Base-by-base conservation (phyloP, 2,329 filamentous ascomycete species). In the Paecilomyces dactylethromorphus region DNA sequence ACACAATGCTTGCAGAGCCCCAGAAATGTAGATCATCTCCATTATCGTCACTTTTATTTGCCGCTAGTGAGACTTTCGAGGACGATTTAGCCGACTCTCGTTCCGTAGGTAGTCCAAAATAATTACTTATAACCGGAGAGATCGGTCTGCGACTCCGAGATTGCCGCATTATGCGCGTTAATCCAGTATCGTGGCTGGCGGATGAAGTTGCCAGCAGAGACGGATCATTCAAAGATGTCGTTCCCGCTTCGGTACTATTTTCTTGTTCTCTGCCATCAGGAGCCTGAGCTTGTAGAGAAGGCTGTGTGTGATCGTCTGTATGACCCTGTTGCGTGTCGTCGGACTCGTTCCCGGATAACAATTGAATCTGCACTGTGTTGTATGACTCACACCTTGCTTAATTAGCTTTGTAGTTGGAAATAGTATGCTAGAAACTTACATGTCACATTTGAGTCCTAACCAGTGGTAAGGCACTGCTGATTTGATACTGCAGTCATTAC, bases 401-500 rank as follows among this genome's bases (percentile, higher is more conserved):
- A 55, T 66, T 54, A 68, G 63, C 54, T 52, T 26, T 39, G 53
- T 55, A 10, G 35, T 6, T 29, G 26, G 4, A 24, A 22, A 55
- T 7, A 26, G 31, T 15, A 12, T 31, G 10, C 8, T 32, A 11
- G 11, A 52, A 49, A 68, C 75, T 66, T 68, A 87, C 66, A 82
- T 74, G 54, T 79, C 87, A 71, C 94, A 99, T 74, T 96, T 96
- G 53, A 96, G 80, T 0, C 94, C 94, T 3, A 97, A 80, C 91
- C 94, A 99, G 75, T 99, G 94, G 71, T 95, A 99, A 31, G 84
- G 83, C 22, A 94, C 91, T 22, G 89, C 89, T 61, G 89, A 92
- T 71, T 92, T 92, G 12, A 90, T 89, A 53, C 87, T 90, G 75
- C 94, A 99, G 76, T 99, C 94, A 71, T 99, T 97, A 75, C 94